Conservation (phyloP, 2,329 filamentous ascomycete species). For the Colletotrichum acutatum region DNA sequence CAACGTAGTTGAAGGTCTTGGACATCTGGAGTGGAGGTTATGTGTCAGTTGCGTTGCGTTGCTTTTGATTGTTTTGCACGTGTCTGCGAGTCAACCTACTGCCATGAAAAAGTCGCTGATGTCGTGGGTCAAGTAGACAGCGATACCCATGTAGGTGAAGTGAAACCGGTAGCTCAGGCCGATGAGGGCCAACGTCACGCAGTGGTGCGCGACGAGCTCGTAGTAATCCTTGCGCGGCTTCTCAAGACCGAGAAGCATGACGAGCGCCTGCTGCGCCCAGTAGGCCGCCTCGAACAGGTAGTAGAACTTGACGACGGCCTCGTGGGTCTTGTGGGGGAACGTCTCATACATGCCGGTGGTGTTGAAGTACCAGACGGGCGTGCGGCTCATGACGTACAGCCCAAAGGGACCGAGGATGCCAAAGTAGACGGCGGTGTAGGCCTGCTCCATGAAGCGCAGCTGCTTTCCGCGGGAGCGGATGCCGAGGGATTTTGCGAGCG, state of each 20-base stretch:
- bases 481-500: slow-evolving; percentile 67
- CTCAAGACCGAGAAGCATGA: slow-evolving; percentile 75
- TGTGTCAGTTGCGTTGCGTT: neutral
- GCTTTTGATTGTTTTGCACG: too few species aligned
- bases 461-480: slow-evolving; percentile 73
- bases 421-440: slow-evolving; percentile 80
- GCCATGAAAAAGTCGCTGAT: slow-evolving; percentile 81
- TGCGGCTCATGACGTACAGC: slow-evolving; percentile 75
- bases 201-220: slow-evolving; percentile 78
- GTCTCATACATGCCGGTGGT: slow-evolving; percentile 77
- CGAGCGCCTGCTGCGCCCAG: slow-evolving; percentile 79
- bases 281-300: slow-evolving; percentile 80
- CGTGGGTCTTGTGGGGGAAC: slow-evolving; percentile 75
- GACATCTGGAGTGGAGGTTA: slow-evolving; percentile 60
- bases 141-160: slow-evolving; percentile 80
- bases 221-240: slow-evolving; percentile 80
- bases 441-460: slow-evolving; percentile 79
- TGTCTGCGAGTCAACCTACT: slow-evolving; percentile 55
- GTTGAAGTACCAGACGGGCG: slow-evolving; percentile 81
- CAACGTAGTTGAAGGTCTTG: slow-evolving; percentile 78
- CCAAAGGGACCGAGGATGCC: slow-evolving; percentile 73
- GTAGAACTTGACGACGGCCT: slow-evolving; percentile 76
- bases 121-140: slow-evolving; percentile 80
- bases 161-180: slow-evolving; percentile 78
- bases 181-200: slow-evolving; percentile 76